Evolutionary conservation across 495 filamentous ascomycete species (phyloP).

Genomic region (Rostrohypoxylon terebratum): DNA sequence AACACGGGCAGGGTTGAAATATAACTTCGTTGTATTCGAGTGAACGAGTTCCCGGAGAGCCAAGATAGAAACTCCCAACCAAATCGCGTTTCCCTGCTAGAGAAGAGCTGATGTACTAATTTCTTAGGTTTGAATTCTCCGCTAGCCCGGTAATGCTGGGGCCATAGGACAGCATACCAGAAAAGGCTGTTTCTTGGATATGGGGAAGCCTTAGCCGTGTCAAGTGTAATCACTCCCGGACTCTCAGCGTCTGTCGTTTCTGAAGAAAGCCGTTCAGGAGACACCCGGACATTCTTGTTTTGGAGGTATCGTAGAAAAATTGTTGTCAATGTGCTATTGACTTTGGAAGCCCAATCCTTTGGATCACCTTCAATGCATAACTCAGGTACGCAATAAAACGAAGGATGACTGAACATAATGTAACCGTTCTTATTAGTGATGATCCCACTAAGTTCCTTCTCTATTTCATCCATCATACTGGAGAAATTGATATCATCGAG

Average conservation of each 20-base stretch:
- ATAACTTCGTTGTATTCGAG: constrained; percentile 20
- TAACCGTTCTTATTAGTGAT: constrained; percentile 22
- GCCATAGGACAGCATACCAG: constrained; percentile 27
- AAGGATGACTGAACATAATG: constrained; percentile 32
- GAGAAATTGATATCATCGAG: constrained; percentile 18
- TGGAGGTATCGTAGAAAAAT: constrained; percentile 19
- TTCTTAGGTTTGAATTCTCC: background rate
- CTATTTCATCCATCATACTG: background rate
- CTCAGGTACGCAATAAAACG: background rate
- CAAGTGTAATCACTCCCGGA: background rate
- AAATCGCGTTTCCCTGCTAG: background rate
- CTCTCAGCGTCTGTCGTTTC: background rate
- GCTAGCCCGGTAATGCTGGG: constrained; percentile 18
- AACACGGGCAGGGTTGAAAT: constrained; percentile 24
- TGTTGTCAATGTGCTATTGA: constrained; percentile 15
- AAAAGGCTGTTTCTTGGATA: background rate
- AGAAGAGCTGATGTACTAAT: constrained; percentile 7
- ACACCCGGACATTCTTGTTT: background rate
- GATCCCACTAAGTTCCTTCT: constrained; percentile 26
- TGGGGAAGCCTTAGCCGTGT: background rate
- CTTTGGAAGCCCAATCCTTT: background rate
- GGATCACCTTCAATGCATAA: background rate
- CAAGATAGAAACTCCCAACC: constrained; percentile 17
- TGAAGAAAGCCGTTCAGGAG: background rate
- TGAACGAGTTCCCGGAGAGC: constrained; percentile 15